Evolutionary conservation across 805 yeast species (phyloP).

Genomic region (Suhomyces canberraensis): DNA sequence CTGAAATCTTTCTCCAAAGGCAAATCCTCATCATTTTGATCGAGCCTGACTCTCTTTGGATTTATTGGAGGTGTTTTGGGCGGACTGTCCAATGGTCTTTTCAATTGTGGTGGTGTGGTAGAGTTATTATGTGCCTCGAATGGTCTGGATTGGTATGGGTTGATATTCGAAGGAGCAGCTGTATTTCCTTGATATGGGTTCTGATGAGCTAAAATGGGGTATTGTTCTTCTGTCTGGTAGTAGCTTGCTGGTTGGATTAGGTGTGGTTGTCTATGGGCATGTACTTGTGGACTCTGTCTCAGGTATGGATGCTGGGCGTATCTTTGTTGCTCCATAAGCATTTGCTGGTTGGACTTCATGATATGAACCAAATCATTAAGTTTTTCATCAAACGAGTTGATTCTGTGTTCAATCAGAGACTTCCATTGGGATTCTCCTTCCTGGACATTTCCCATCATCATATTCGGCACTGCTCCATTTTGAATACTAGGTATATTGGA

Average conservation of each 20-base stretch:
- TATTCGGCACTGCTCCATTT: slow-evolving; percentile 1
- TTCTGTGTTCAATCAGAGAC: slow-evolving; percentile 30
- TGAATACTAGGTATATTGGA: too few species aligned
- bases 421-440: slow-evolving; percentile 28
- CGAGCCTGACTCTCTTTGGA: background rate
- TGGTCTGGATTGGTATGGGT: background rate
- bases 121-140: background rate
- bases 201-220: background rate
- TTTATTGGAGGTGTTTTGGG: background rate
- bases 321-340: slow-evolving; percentile 16
- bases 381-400: slow-evolving; percentile 35
- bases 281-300: background rate
- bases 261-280: background rate
- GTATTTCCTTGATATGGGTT: background rate
- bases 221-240: background rate
- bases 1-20: slow-evolving; percentile 30
- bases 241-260: slow-evolving; percentile 3
- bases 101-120: background rate
- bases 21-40: too few species aligned
- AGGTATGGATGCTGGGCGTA: background rate
- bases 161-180: background rate
- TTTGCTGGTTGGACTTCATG: slow-evolving; percentile 29
- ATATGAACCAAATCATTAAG: slow-evolving; percentile 36
- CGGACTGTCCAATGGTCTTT: background rate
- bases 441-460: slow-evolving; percentile 1